Evolutionary conservation across 495 filamentous ascomycete genomes (phyloP), one percentile per base, ranked within the genome.

Genomic region (Aspergillus bridgeri): DNA sequence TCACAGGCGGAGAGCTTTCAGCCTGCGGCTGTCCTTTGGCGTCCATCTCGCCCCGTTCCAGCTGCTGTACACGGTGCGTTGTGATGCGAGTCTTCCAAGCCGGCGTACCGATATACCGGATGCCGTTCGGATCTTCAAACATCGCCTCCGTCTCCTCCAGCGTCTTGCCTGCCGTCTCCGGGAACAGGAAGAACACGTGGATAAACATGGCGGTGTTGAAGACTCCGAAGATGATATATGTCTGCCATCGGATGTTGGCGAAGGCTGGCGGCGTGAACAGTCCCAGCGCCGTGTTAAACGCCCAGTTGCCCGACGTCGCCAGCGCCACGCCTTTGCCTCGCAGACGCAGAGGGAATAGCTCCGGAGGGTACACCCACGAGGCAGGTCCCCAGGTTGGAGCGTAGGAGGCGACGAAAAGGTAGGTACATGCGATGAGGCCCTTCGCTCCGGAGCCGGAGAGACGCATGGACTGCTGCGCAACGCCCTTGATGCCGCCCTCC

Each of bases 121-220:
- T 78, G 24, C 83, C 82, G 62, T 79, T 58, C 4, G 78, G 79
- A 62, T 82, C 78, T 52, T 86, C 83, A 59, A 93, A 93, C 59
- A 90, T 85, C 27, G 75, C 70, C 53, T 87, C 84, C 13, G 86
- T 79, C 71, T 92, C 88, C 64, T 92, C 90, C 2, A 92, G 79
- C n/a, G 88, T 86, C 79, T 90, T 90, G 49, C 87, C 87, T 18
- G 82, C 80, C 3, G 89, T 92, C 73, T 94, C 89, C 2, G 89
- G 89, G 76, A 92, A 90, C 59, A 89, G 64, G 72, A 92, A 89
- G 75, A 83, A 90, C n/a, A 84, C 80, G 65, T 92, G 89, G 27
- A 89, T 59, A 38, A 82, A 79, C 82, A 89, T 89, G 59, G 70
- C 73, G 45, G 82, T 78, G 68, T 83, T 84, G 70, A 92, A 92